Conservation (phyloP, 2,329 filamentous ascomycete species). For the Alternaria ethzedia region DNA sequence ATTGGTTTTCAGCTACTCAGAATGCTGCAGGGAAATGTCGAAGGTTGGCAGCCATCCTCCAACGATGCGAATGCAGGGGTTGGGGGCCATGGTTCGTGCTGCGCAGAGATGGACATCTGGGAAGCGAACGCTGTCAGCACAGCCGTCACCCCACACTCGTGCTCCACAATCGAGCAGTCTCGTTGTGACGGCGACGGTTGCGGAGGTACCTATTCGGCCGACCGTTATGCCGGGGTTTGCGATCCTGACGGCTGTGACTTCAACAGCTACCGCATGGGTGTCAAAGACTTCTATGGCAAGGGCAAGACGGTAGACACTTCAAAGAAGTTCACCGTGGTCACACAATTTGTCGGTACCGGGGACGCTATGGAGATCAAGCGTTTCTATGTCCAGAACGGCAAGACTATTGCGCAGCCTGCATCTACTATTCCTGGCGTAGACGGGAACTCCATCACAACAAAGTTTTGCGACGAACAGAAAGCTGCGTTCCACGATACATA, state of each 20-base stretch:
- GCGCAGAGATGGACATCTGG: slow-evolving; percentile 68
- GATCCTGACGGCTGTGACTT: slow-evolving; percentile 73
- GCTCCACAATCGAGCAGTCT: slow-evolving; percentile 58
- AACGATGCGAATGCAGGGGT: slow-evolving; percentile 62
- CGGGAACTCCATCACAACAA: slow-evolving; percentile 40
- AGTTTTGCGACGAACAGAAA: slow-evolving; percentile 40
- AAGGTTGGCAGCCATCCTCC: slow-evolving; percentile 58
- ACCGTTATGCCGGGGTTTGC: slow-evolving; percentile 68
- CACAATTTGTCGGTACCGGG: slow-evolving; percentile 54
- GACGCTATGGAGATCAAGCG: slow-evolving; percentile 55
- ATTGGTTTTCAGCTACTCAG: background rate
- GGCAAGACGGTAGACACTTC: slow-evolving; percentile 55
- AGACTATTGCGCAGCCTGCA: slow-evolving; percentile 54
- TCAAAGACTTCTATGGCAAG: slow-evolving; percentile 67
- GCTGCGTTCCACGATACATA: slow-evolving; percentile 44
- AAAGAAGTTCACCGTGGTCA: slow-evolving; percentile 55
- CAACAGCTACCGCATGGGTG: slow-evolving; percentile 66
- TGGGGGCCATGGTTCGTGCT: slow-evolving; percentile 65
- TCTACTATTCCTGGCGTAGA: slow-evolving; percentile 54
- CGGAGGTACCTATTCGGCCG: slow-evolving; percentile 56
- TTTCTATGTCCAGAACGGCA: slow-evolving; percentile 58
- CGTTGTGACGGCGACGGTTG: slow-evolving; percentile 59
- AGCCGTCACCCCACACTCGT: slow-evolving; percentile 70
- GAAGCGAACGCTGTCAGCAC: slow-evolving; percentile 70
- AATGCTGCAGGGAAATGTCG: slow-evolving; percentile 56